Evolutionary conservation across 441 rosid genomes (phyloP).

Genomic region (Erodium trifolium): DNA sequence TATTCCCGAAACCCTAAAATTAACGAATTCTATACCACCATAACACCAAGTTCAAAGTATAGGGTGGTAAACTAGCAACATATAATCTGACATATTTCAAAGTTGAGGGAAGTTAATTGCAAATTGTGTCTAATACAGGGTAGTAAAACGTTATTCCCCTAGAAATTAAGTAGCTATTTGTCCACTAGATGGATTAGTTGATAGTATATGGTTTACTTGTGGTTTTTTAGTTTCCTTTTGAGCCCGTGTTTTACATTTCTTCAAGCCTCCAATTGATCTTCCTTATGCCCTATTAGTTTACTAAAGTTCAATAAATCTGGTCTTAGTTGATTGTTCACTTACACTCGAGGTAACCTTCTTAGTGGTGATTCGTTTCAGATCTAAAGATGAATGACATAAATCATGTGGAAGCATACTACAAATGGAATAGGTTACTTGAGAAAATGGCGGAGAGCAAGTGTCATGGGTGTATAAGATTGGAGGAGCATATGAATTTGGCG

Average conservation of each 20-base stretch:
- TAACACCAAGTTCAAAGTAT: no score
- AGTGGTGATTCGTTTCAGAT: constrained; percentile 37
- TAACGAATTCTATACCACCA: no score
- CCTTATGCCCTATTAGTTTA: neutral
- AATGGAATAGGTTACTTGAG: constrained; percentile 53
- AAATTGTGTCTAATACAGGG: no score
- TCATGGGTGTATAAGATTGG: constrained; percentile 76
- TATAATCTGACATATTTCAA: no score
- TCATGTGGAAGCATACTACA: constrained; percentile 50
- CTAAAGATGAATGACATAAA: constrained; percentile 64
- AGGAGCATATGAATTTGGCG: constrained; percentile 71
- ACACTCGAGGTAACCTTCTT: constrained; percentile 3
- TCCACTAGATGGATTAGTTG: constrained; percentile 5
- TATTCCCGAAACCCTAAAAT: no score
- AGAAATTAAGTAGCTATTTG: no score
- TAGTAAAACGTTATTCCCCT: no score
- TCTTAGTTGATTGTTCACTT: neutral
- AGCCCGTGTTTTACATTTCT: neutral
- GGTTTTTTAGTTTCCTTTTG: neutral
- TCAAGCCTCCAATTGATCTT: neutral
- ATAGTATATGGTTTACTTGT: neutral
- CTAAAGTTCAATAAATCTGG: neutral
- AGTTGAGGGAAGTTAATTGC: no score
- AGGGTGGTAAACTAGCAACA: no score
- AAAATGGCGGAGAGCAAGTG: constrained; percentile 83